Percentiles rank a stretch among this genome's conserved stretches.
Conservation (phyloP, 1,284 basidiomycete species). For the Malassezia nana region DNA sequence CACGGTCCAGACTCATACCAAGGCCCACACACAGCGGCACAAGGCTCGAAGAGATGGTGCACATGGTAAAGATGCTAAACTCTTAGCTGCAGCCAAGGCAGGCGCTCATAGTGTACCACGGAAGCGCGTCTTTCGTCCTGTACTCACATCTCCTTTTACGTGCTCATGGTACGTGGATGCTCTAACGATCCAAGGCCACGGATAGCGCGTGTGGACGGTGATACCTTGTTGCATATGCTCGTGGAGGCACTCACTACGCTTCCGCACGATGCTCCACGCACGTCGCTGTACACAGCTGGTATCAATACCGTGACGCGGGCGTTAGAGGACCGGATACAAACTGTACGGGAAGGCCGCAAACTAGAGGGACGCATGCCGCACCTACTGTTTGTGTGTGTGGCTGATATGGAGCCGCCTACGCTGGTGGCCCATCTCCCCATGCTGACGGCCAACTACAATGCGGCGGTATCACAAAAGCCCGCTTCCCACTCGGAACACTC, state of each 20-base stretch:
- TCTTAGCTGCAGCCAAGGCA: neutral
- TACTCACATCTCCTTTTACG: slow-evolving; percentile 18
- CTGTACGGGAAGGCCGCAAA: neutral
- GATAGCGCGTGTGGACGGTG: slow-evolving; percentile 12
- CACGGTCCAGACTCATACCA: slow-evolving; percentile 7
- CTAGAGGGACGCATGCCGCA: neutral
- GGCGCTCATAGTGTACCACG: neutral
- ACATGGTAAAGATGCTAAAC: slow-evolving; percentile 12
- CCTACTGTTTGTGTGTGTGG: slow-evolving; percentile 15
- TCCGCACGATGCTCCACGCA: neutral
- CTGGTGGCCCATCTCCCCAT: slow-evolving; percentile 19
- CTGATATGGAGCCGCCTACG: slow-evolving; percentile 11
- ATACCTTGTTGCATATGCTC: slow-evolving; percentile 16
- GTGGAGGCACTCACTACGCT: slow-evolving; percentile 9
- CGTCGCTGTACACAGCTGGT: slow-evolving; percentile 1
- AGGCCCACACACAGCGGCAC: slow-evolving; percentile 16
- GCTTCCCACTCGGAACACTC: neutral
- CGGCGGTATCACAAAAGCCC: neutral
- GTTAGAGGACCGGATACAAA: slow-evolving; percentile 7
- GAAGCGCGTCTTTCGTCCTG: slow-evolving; percentile 15
- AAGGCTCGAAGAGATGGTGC: neutral
- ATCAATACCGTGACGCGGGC: slow-evolving; percentile 13
- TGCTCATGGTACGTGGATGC: slow-evolving; percentile 13
- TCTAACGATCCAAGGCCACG: slow-evolving; percentile 2
- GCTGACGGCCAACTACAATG: slow-evolving; percentile 17